Evolutionary conservation across 495 filamentous ascomycete species (phyloP), one percentile per base, ranked within the genome.

Genomic region (Staphylotrichum tortipilum): DNA sequence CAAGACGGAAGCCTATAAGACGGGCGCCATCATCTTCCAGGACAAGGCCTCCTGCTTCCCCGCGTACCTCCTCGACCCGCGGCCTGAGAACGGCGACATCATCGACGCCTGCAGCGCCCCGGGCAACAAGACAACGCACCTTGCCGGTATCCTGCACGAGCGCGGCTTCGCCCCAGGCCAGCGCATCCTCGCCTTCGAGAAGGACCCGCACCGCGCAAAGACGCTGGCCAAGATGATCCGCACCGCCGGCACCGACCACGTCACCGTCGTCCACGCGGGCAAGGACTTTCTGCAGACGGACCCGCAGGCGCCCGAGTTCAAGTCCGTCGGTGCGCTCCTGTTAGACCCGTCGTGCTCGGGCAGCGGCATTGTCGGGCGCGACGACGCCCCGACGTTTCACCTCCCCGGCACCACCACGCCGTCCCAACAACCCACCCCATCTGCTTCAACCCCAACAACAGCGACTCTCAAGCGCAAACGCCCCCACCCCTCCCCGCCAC

Each of bases 41-140:
- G 94, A 98, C 62, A 96, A 95, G 61, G 94, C 92, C 1, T 94
- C 88, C 0, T 98, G 92, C 57, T 95, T 98, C 56, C 91, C 92
- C 4, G 92, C 90, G 0, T 86, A 88, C 60, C 70, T 98, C 1
- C 68, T 96, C 0, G 79, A 89, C 44, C 77, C 81, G 4, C 59
- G 60, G 1, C 54, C 71, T 3, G 70, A 73, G 42, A 73, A 81
- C 47, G 88, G 85, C 2, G 80, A 91, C 52, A 68, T 95, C 17
- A 73, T 97, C 4, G 92, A 98, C 68, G 85, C 87, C 1, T 95
- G 90, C 61, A 84, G 92, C 0, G 92, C 92, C 7, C 92, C 92
- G 7, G 92, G 92, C 8, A 98, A 98, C 60, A 98, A 98, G 66
- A 96, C 92, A 1, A 96, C 92, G 4, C 92, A 97, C 69, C 66